These are phyloP conservation scores for Papiliotrema laurentii DNA, from an alignment of 1,284 basidiomycete genomes.

Conservation along the genomic window DNA sequence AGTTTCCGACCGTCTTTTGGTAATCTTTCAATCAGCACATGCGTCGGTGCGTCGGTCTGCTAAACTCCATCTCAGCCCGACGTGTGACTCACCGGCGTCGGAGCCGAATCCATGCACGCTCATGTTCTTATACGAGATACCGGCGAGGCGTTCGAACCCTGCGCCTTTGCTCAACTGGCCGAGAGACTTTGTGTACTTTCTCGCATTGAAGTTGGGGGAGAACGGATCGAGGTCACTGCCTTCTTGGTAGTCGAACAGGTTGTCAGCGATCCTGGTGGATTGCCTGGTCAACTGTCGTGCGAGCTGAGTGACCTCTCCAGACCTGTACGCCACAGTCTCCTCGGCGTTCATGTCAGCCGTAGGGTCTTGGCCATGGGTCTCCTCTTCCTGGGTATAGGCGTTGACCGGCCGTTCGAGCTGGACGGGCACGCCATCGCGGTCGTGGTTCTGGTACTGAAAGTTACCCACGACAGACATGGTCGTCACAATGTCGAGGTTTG, in stretches of 20 bases:
- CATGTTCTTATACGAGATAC: conserved; percentile 51
- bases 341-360: neutral
- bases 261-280: conserved; percentile 12
- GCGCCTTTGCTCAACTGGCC: conserved; percentile 34
- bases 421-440: neutral
- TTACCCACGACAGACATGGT: conserved; percentile 9
- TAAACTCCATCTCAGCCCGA: neutral
- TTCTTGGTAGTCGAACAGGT: conserved; percentile 33
- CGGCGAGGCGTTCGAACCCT: conserved; percentile 44
- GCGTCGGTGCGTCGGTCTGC: too few species aligned
- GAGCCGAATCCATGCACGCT: conserved; percentile 51
- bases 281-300: conserved; percentile 32
- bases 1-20: conserved; percentile 52
- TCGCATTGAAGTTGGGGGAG: conserved; percentile 47
- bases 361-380: conserved; percentile 6
- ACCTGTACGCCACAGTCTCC: conserved; percentile 9
- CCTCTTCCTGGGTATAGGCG: conserved; percentile 2
- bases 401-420: neutral
- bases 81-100: conserved; percentile 37
- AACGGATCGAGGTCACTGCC: conserved; percentile 49
- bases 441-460: conserved; percentile 6
- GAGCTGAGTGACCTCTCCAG: conserved; percentile 22
- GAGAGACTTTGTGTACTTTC: conserved; percentile 47
- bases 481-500: too few species aligned
- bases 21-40: conserved; percentile 37